Percentiles rank a stretch among this genome's conserved stretches.
These are phyloP conservation scores for Otatea glauca DNA, from an alignment of 176 grass and related monocot species.

Conservation along the genomic window DNA sequence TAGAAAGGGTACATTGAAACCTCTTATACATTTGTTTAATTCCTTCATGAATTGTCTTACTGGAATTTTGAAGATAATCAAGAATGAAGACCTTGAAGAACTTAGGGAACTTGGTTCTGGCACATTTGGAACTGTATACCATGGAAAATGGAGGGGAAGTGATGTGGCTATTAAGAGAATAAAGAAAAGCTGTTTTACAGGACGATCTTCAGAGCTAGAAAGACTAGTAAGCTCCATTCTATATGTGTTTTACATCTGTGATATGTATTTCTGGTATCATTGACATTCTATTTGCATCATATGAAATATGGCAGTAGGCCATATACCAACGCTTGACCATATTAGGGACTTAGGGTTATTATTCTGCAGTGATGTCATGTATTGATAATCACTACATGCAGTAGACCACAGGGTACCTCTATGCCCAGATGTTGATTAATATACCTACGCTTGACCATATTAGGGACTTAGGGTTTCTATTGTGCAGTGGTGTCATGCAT, in stretches of 20 bases:
- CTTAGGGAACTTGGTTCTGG: slow-evolving; percentile 96
- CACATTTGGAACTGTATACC: slow-evolving; percentile 95
- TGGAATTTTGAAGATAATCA: slow-evolving; percentile 71
- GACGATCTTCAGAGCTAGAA: slow-evolving; percentile 94
- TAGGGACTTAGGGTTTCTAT: slow-evolving; percentile 22
- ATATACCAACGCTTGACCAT: slow-evolving; percentile 6
- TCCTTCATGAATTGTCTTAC: slow-evolving; percentile 21
- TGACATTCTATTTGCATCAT: slow-evolving; percentile 28
- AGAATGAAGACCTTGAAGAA: slow-evolving; percentile 96
- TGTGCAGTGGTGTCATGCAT: neutral
- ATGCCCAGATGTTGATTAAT: slow-evolving; percentile 24
- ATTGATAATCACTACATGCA: neutral
- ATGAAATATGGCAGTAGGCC: neutral
- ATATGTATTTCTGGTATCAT: neutral
- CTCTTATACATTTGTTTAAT: slow-evolving; percentile 30
- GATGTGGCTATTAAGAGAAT: slow-evolving; percentile 99
- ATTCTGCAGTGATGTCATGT: neutral
- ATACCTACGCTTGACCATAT: slow-evolving; percentile 6
- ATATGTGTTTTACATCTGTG: neutral
- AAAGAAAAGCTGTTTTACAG: slow-evolving; percentile 95
- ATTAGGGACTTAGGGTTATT: slow-evolving; percentile 16
- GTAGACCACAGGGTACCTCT: neutral
- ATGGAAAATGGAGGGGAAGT: slow-evolving; percentile 99
- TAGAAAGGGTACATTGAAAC: neutral
- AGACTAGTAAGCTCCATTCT: slow-evolving; percentile 65